phyloP scores from a whole-genome alignment of 1,284 basidiomycete species.

The Naganishia albida region DNA sequence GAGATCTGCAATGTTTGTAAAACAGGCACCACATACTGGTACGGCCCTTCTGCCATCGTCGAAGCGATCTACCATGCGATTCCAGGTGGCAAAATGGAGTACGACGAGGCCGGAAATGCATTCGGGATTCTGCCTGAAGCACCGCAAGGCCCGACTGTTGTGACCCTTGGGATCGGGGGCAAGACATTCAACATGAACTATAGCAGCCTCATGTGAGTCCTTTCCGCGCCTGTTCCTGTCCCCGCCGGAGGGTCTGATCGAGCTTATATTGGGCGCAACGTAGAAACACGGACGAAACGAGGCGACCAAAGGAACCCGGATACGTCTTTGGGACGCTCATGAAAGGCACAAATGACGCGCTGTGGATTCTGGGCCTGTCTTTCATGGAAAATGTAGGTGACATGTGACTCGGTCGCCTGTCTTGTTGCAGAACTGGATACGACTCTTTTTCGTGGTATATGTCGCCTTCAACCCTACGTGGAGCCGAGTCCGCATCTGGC shows the following conservation, averaged over 20 bases:
- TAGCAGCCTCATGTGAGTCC: slow-evolving; percentile 3
- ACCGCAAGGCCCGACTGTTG: neutral
- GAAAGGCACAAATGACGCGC: neutral
- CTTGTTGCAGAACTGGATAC: neutral
- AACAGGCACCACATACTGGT: slow-evolving; percentile 12
- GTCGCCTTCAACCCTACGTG: slow-evolving; percentile 1
- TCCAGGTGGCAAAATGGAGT: neutral
- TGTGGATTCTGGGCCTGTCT: slow-evolving; percentile 1
- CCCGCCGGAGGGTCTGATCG: neutral
- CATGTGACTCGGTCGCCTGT: neutral
- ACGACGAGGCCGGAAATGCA: neutral
- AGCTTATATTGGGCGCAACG: too few species aligned
- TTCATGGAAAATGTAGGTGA: slow-evolving; percentile 10
- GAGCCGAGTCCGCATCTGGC: slow-evolving; percentile 9
- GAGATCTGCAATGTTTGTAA: too few species aligned
- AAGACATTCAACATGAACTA: slow-evolving; percentile 8
- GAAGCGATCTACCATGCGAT: slow-evolving; percentile 7
- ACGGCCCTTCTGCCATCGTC: neutral
- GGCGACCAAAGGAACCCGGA: neutral
- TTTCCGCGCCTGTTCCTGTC: neutral
- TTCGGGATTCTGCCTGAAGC: neutral
- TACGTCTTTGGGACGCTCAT: slow-evolving; percentile 1
- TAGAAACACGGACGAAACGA: neutral
- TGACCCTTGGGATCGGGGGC: neutral
- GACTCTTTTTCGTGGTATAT: neutral